Base-by-base conservation (phyloP, 2,329 filamentous ascomycete species). In the Scytalidium lignicola region DNA sequence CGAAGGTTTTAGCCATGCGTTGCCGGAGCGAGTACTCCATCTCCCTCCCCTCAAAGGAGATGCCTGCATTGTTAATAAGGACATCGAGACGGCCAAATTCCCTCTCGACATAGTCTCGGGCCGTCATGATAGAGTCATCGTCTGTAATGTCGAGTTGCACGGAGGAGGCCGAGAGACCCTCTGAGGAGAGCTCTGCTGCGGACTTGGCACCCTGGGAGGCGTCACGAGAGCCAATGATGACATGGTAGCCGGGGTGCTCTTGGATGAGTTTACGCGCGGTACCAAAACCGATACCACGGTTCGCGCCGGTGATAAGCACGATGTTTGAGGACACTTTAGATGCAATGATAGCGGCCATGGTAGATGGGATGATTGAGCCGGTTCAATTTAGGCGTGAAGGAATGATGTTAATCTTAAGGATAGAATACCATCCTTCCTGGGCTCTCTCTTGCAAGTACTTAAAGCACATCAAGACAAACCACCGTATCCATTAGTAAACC, bases 281-380 rank as follows among this genome's bases (percentile, higher is more conserved):
- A 49, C 68, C 67, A 51, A 67, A 67, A 43, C 71, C 70, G 17
- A 73, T 65, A 44, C 70, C 70, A 56, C 66, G 60, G 55, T 73
- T 74, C 43, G 65, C 68, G 13, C 70, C 70, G 5, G 68, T 69
- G 41, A 73, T 58, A 41, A 72, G 64, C 43, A 63, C 63, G 28
- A 67, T 55, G n/a, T n/a, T n/a, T n/a, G n/a, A n/a, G n/a, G n/a
- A n/a, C n/a, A n/a, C n/a, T n/a, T n/a, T n/a, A n/a, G n/a, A n/a
- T n/a, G n/a, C n/a, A n/a, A n/a, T n/a, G n/a, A n/a, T n/a, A n/a
- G n/a, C n/a, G n/a, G n/a, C n/a, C n/a, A n/a, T n/a, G n/a, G n/a
- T n/a, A n/a, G n/a, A n/a, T n/a, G n/a, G n/a, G n/a, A n/a, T n/a
- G n/a, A n/a, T n/a, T n/a, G n/a, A n/a, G n/a, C n/a, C n/a, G n/a